Evolutionary conservation across 768 basidiomycete species (phyloP).

Genomic region (Coprinopsis marcescibilis): DNA sequence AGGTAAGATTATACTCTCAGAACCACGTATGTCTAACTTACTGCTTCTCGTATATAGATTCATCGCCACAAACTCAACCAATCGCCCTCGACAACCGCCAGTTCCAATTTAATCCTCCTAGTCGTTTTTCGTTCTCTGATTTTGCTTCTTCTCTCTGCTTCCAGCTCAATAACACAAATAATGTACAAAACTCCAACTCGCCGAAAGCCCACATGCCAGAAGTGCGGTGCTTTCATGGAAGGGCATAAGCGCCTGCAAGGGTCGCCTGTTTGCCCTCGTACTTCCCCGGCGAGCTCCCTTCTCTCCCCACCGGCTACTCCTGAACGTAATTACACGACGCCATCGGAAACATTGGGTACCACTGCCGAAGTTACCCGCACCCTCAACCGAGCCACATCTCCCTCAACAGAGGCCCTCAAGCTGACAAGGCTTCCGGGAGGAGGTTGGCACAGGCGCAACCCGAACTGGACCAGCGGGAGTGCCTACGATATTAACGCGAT

Average conservation of each 20-base stretch:
- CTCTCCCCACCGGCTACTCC: slow-evolving; percentile 7
- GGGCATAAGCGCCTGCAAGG: slow-evolving; percentile 6
- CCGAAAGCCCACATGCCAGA: slow-evolving; percentile 8
- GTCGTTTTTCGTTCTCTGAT: not conserved
- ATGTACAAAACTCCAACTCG: not conserved
- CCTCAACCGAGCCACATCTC: not conserved
- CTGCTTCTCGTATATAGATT: too few species aligned
- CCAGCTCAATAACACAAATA: not conserved
- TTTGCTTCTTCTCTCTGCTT: not conserved
- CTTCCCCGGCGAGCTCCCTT: slow-evolving; percentile 3
- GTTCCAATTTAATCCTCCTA: not conserved
- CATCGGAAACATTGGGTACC: not conserved
- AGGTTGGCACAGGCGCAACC: slow-evolving; percentile 8
- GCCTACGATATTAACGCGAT: slow-evolving; percentile 1
- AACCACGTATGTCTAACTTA: too few species aligned
- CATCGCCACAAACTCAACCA: too few species aligned
- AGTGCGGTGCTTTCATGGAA: slow-evolving; percentile 7
- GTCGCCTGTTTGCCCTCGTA: slow-evolving; percentile 2
- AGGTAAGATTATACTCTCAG: too few species aligned
- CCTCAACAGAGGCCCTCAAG: slow-evolving; percentile 6
- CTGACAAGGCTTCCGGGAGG: slow-evolving; percentile 1
- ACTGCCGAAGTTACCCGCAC: not conserved
- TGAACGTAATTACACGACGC: not conserved
- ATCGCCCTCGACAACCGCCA: too few species aligned
- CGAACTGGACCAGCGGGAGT: slow-evolving; percentile 3